These are phyloP conservation scores for Colletotrichum scovillei DNA, from an alignment of 2,329 filamentous ascomycete species.

Conservation along the genomic window DNA sequence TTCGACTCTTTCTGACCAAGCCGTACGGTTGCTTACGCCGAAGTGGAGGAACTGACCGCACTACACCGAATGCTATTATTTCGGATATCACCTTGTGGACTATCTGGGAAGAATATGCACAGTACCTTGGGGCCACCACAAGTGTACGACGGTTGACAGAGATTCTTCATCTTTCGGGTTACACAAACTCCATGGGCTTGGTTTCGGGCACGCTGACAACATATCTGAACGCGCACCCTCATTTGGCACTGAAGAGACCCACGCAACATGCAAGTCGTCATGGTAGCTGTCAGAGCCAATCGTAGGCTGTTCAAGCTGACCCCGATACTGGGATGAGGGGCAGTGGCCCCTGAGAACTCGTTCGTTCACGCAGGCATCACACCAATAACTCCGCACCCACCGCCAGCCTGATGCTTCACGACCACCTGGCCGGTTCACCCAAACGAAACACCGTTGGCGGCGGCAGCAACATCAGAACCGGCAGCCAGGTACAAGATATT, in stretches of 20 bases:
- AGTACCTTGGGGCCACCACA: not conserved
- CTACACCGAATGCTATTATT: not conserved
- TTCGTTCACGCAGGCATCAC: conserved; percentile 4
- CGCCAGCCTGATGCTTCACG: not conserved
- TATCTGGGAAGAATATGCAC: not conserved
- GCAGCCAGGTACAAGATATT: conserved; percentile 19
- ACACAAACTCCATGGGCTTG: conserved; percentile 11
- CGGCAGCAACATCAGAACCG: not conserved
- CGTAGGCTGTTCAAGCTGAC: conserved; percentile 5
- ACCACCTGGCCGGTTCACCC: not conserved
- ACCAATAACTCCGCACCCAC: conserved; percentile 6
- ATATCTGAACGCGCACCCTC: not conserved
- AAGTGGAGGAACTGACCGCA: not conserved
- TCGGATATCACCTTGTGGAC: not conserved
- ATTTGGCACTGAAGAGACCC: conserved; percentile 1
- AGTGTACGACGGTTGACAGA: not conserved
- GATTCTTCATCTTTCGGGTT: conserved; percentile 1
- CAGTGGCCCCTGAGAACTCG: not conserved
- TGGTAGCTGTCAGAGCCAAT: conserved; percentile 15
- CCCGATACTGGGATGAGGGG: conserved; percentile 20
- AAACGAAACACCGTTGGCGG: not conserved
- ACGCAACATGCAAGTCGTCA: conserved; percentile 7
- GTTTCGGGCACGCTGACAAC: conserved; percentile 15
- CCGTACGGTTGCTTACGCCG: conserved; percentile 27
- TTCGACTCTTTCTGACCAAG: not conserved